Base-by-base conservation (phyloP, 2,329 filamentous ascomycete species). In the Nigrospora osmanthi region DNA sequence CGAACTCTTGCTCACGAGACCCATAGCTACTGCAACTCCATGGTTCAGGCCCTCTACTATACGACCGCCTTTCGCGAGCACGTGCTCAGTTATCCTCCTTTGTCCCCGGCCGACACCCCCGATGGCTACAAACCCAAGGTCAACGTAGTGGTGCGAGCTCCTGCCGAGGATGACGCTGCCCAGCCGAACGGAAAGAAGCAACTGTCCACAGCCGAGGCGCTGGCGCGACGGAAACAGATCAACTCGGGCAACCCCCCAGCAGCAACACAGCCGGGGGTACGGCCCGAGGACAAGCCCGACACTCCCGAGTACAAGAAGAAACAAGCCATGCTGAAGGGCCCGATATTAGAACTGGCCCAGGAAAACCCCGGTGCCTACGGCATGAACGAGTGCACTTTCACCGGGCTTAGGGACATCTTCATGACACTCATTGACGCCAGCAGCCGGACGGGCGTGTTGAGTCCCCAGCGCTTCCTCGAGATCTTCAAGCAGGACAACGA, bases 271-370 rank as follows among this genome's bases (percentile, higher is more conserved):
- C 23, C 23, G 10, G 83, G 65, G 3, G 50, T 73, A 36, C 72
- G 89, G 54, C 87, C 88, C 10, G 93, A 97, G 63, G 93, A 97
- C 59, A 95, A 89, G 63, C 87, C 87, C 50, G 90, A 97, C 58
- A 90, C 90, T 2, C 89, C 91, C 1, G 93, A 98, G 67, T 95
- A 93, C 69, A 96, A 96, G 69, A 98, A 98, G 74, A 96, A 95
- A 68, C 83, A 93, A 62, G 90, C 90, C 15, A 82, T 97, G 72
- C 75, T 90, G 48, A 85, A 85, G 37, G 89, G 93, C 0, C 93
- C 93, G 1, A 83, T 96, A 34, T 66, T 97, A 46, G 87, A 94
- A 56, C 78, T 97, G 64, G 81, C 84, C 41, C 83, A 86, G 55
- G 88, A 94, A 57, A 93, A 89, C 58, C 76, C 83, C 9, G 74